Base-by-base conservation (phyloP, 1,284 basidiomycete genomes). In the Boletus hoseneyae region DNA sequence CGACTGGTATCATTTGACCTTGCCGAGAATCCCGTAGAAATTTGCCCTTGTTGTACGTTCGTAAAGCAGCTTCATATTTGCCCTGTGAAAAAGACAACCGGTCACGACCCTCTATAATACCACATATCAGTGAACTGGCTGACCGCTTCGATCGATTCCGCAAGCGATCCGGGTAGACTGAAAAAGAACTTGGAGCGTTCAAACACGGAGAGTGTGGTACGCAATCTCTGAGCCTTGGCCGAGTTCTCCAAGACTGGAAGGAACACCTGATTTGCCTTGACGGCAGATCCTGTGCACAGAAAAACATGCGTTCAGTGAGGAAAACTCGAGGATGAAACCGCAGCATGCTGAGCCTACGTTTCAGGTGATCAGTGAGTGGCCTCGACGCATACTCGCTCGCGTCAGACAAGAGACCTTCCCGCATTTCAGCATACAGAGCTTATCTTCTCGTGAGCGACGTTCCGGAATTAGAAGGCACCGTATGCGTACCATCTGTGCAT, bases 111-210 rank as follows among this genome's bases (percentile, higher is more conserved):
- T 32, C 30, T 12, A 19, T 21, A 11, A 37, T n/a, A 39, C 8
- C 19, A 12, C 12, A 41, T 18, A 38, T 13, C 16, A 25, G 4
- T 7, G 9, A 40, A 29, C 1, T 30, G 29, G 29, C 86, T 56
- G 60, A 93, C 91, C 51, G 86, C 85, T 71, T 93, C 87, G 44
- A 99, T 90, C 16, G 82, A 87, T 65, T 97, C 96, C 21, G 90
- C 80, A n/a, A 99, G 80, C 39, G 88, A 87, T 19, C 90, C 89
- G 0, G 97, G 96, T 18, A 99, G 78, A 64, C 97, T 98, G 80
- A 99, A 99, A 69, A 99, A 93, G 78, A 98, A 99, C 62, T 95
- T 97, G 50, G 91, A 95, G 42, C 94, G 82, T 59, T 99, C 96
- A 60, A 99, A 98, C 7, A 99, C 93, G 36, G 91, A 88, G 12